These are phyloP conservation scores for Phialophora tarda DNA, from an alignment of 2,329 filamentous ascomycete genomes.

Conservation along the genomic window DNA sequence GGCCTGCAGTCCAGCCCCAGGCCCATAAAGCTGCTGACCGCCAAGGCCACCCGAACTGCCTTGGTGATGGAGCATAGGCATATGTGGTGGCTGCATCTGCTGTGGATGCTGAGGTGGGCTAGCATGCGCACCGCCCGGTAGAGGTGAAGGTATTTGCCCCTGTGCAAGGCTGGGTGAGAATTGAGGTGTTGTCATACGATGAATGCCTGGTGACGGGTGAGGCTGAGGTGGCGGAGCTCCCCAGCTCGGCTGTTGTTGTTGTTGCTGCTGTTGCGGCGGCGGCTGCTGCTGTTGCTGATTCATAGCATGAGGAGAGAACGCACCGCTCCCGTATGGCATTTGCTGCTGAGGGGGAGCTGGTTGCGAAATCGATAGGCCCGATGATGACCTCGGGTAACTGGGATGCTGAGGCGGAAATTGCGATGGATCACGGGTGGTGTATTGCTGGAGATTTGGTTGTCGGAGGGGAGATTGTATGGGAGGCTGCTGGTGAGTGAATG, in stretches of 20 bases:
- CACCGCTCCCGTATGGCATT: constrained; percentile 65
- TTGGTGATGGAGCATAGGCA: constrained; percentile 39
- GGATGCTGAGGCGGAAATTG: constrained; percentile 57
- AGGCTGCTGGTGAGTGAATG: constrained; percentile 74
- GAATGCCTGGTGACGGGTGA: constrained; percentile 61
- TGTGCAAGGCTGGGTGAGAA: constrained; percentile 37
- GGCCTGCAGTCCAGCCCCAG: constrained; percentile 39
- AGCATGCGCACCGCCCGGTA: constrained; percentile 32
- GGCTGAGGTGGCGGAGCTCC: constrained; percentile 68
- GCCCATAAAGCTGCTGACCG: constrained; percentile 38
- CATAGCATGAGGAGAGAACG: constrained; percentile 48
- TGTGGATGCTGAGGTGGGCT: constrained; percentile 38
- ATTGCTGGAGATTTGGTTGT: constrained; percentile 63
- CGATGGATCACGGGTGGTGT: constrained; percentile 65
- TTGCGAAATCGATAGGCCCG: constrained; percentile 63
- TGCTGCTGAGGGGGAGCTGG: constrained; percentile 53
- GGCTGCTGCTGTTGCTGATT: constrained; percentile 62
- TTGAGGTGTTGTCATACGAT: constrained; percentile 44
- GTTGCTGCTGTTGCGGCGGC: constrained; percentile 55
- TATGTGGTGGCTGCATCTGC: constrained; percentile 40
- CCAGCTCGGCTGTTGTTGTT: constrained; percentile 69
- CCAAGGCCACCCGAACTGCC: constrained; percentile 31
- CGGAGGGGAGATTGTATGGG: constrained; percentile 76
- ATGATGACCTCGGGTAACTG: constrained; percentile 51
- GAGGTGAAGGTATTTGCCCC: constrained; percentile 39